These are phyloP conservation scores for Eucalyptus cloeziana DNA, from an alignment of 345 rosid species.

Conservation along the genomic window DNA sequence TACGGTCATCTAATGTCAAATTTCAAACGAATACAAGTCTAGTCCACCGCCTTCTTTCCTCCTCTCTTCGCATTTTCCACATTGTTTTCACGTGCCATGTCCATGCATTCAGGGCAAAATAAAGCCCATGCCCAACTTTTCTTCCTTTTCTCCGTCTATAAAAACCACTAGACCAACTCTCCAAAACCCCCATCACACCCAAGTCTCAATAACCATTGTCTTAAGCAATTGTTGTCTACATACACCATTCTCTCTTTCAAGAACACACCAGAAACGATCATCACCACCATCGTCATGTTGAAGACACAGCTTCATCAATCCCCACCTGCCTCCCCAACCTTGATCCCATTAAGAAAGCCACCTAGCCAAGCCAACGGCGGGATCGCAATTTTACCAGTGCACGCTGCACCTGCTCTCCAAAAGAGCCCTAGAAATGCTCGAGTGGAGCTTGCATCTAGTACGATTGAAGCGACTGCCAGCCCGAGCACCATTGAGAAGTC, in stretches of 20 bases:
- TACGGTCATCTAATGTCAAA: neutral
- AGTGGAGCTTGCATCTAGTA: neutral
- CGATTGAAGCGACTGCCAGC: neutral
- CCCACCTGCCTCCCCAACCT: neutral
- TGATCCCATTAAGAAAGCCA: neutral
- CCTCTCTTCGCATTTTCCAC: neutral
- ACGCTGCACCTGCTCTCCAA: neutral
- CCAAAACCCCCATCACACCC: neutral
- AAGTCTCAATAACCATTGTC: neutral
- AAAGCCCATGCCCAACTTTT: neutral
- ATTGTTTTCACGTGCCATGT: neutral
- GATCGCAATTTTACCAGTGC: neutral
- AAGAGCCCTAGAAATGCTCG: neutral
- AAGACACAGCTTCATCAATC: constrained; percentile 9
- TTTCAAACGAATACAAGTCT: neutral
- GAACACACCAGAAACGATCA: neutral
- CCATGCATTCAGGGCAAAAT: neutral
- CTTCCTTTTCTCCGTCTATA: neutral
- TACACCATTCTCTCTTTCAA: neutral
- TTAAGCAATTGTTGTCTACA: neutral
- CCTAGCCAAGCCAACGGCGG: constrained; percentile 7
- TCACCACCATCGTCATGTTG: constrained; percentile 7
- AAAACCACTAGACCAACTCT: neutral
- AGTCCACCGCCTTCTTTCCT: neutral
- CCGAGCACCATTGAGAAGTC: neutral